Conservation (phyloP, 257 asterid genomes). For the Solanum arcanum region DNA sequence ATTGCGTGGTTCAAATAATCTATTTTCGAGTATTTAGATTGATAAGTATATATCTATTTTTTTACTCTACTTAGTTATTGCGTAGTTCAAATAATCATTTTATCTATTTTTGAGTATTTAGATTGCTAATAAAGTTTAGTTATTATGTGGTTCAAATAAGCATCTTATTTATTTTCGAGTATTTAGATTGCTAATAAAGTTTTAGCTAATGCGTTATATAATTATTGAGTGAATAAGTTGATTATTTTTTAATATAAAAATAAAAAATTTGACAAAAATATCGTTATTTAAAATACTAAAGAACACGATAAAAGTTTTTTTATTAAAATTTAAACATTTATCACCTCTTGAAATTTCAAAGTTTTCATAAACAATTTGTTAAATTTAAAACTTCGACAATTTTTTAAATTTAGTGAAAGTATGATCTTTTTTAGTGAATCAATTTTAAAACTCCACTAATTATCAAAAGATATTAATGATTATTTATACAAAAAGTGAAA, state of each 20-base stretch:
- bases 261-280: background rate
- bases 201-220: background rate
- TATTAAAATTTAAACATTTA: background rate
- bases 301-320: background rate
- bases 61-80: no score
- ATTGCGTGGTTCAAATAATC: background rate
- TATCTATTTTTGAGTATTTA: no score
- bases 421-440: background rate
- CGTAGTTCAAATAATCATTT: no score
- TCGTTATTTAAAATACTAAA: background rate
- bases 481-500: background rate
- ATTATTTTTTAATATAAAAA: background rate
- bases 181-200: background rate
- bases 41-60: background rate
- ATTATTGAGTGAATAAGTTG: background rate
- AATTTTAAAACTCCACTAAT: background rate
- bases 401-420: background rate
- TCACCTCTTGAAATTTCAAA: background rate
- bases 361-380: no score
- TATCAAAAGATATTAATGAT: background rate
- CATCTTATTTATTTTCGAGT: no score
- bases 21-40: background rate
- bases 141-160: no score
- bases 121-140: background rate
- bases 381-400: background rate